Conservation (phyloP, 306 rosid species). For the Dalbergia cultrata region DNA sequence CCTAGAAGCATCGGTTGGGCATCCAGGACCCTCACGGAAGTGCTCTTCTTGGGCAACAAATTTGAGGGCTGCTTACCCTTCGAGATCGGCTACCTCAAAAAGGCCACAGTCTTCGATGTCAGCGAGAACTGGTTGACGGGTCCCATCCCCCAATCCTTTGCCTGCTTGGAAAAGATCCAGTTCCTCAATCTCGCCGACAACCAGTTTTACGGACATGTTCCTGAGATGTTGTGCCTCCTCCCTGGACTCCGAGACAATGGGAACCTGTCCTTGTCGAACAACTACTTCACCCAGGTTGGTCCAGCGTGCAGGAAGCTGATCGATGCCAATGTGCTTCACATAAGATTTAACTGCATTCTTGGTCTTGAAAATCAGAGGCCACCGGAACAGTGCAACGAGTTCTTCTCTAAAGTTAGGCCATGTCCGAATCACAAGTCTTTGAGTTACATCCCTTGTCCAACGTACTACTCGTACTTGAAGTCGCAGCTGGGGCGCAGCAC, state of each 20-base stretch:
- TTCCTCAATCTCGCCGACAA: conserved; percentile 54
- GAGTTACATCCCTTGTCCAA: conserved; percentile 53
- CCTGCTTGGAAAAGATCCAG: conserved; percentile 54
- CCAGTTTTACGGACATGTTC: conserved; percentile 59
- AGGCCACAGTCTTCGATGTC: conserved; percentile 63
- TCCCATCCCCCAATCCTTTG: conserved; percentile 73
- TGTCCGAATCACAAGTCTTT: conserved; percentile 44
- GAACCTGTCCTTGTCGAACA: conserved; percentile 46
- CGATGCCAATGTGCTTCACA: conserved; percentile 27
- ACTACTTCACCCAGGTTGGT: conserved; percentile 68
- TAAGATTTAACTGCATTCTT: conserved; percentile 59
- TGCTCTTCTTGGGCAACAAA: conserved; percentile 63
- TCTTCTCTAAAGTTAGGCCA: conserved; percentile 22
- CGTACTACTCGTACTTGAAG: not conserved
- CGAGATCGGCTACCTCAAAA: conserved; percentile 63
- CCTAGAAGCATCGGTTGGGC: conserved; percentile 66
- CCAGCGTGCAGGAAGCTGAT: conserved; percentile 58
- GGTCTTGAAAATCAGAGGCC: conserved; percentile 61
- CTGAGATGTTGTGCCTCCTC: conserved; percentile 65
- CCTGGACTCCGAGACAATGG: conserved; percentile 18
- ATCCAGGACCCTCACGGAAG: conserved; percentile 55
- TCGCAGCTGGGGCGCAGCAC: not conserved
- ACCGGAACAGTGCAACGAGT: conserved; percentile 15
- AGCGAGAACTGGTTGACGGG: conserved; percentile 58
- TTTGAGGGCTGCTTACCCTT: conserved; percentile 66